These are phyloP conservation scores for Xylaria sp. DNA, from an alignment of 2,329 filamentous ascomycete genomes.

Conservation along the genomic window DNA sequence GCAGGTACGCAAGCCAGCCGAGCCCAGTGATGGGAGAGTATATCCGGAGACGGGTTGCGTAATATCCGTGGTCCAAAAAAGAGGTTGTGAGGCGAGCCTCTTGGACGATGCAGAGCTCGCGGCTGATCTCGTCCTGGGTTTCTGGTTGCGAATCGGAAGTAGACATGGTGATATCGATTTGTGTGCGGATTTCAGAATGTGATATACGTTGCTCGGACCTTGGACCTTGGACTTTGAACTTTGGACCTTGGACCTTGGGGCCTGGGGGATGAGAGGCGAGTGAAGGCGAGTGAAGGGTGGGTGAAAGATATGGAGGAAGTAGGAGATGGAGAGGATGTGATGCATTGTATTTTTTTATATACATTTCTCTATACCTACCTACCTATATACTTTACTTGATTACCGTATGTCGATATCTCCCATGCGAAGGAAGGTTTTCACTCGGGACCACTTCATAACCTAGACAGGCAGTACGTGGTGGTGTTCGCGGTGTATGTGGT, in stretches of 20 bases:
- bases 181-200: neutral
- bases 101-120: too few species aligned
- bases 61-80: neutral
- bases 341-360: neutral
- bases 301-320: neutral
- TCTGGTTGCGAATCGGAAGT: neutral
- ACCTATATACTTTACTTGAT: too few species aligned
- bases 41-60: neutral
- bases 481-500: too few species aligned
- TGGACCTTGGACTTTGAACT: too few species aligned
- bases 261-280: too few species aligned
- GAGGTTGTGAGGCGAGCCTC: neutral
- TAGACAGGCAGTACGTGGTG: too few species aligned
- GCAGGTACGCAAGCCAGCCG: neutral
- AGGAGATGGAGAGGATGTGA: neutral
- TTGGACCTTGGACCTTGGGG: too few species aligned
- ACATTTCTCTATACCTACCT: too few species aligned
- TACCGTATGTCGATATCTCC: too few species aligned
- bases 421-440: neutral
- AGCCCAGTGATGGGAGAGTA: neutral
- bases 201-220: neutral
- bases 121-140: too few species aligned
- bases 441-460: neutral
- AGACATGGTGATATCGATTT: neutral
- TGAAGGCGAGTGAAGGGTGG: neutral